These are phyloP conservation scores for Petunia axillaris DNA, from an alignment of 257 asterid species.

Conservation along the genomic window DNA sequence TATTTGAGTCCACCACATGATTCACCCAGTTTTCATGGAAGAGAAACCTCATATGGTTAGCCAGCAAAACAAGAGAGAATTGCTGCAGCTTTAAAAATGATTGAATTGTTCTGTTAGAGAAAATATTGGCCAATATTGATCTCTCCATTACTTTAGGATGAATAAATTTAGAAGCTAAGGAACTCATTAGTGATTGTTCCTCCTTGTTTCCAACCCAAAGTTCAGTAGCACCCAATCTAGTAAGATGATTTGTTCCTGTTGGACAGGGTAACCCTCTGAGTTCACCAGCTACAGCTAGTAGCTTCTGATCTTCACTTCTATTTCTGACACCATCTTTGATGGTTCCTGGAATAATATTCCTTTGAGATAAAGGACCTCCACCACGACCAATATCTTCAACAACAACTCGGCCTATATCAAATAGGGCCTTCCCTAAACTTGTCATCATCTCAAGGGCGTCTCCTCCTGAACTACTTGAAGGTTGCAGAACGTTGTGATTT, in stretches of 20 bases:
- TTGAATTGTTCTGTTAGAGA: constrained; percentile 59
- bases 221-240: constrained; percentile 69
- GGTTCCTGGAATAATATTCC: constrained; percentile 49
- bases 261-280: constrained; percentile 91
- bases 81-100: constrained; percentile 66
- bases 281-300: constrained; percentile 58
- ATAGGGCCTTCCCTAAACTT: constrained; percentile 84
- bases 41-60: constrained; percentile 66
- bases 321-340: constrained; percentile 44
- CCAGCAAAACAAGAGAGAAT: constrained; percentile 75
- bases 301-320: constrained; percentile 53
- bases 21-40: constrained; percentile 86
- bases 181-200: constrained; percentile 65
- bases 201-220: constrained; percentile 84
- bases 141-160: constrained; percentile 89
- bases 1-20: constrained; percentile 63
- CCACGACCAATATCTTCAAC: constrained; percentile 91
- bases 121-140: constrained; percentile 62
- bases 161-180: constrained; percentile 77
- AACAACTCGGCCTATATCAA: constrained; percentile 92
- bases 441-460: constrained; percentile 96
- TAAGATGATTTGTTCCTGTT: constrained; percentile 68
- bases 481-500: constrained; percentile 44
- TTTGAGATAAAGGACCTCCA: constrained; percentile 65
- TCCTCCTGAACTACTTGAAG: constrained; percentile 73